These are phyloP conservation scores for Domatiomyces globalis DNA, from an alignment of 2,329 filamentous ascomycete species.

Conservation along the genomic window DNA sequence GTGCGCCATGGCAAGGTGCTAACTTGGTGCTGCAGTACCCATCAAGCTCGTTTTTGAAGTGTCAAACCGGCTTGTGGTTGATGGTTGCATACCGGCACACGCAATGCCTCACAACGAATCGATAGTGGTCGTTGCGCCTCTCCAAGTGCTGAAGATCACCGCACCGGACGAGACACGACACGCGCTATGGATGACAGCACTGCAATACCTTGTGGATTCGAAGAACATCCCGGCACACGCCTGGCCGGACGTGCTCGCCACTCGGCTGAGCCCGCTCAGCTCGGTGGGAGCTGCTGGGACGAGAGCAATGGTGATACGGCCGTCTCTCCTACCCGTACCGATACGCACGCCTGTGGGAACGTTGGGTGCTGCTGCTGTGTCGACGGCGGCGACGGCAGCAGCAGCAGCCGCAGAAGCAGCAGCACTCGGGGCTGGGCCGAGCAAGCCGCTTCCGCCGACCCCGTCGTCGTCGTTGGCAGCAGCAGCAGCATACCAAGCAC, in stretches of 20 bases:
- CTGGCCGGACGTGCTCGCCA: conserved; percentile 1
- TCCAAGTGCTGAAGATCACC: not conserved
- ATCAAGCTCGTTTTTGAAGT: conserved; percentile 1
- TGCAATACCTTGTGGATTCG: conserved; percentile 1
- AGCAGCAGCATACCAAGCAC: not conserved
- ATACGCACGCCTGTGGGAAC: not conserved
- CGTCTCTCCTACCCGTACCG: not conserved
- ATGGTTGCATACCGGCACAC: not conserved
- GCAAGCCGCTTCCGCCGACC: not conserved
- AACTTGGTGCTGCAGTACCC: not conserved
- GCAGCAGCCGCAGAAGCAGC: not conserved
- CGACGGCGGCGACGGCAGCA: too few relatives aligned
- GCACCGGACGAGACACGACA: conserved; percentile 1
- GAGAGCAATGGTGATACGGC: not conserved
- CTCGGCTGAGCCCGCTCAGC: not conserved
- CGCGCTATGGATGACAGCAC: not conserved
- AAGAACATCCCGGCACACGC: not conserved
- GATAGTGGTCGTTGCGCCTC: not conserved
- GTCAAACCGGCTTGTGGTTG: not conserved
- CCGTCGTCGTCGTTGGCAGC: not conserved
- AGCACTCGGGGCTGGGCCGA: not conserved
- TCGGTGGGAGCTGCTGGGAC: not conserved
- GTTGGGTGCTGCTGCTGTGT: not conserved
- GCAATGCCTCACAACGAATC: not conserved
- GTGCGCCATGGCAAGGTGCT: not conserved